These are phyloP conservation scores for Harringtonia aguacate DNA, from an alignment of 2,329 filamentous ascomycete genomes.

Conservation along the genomic window DNA sequence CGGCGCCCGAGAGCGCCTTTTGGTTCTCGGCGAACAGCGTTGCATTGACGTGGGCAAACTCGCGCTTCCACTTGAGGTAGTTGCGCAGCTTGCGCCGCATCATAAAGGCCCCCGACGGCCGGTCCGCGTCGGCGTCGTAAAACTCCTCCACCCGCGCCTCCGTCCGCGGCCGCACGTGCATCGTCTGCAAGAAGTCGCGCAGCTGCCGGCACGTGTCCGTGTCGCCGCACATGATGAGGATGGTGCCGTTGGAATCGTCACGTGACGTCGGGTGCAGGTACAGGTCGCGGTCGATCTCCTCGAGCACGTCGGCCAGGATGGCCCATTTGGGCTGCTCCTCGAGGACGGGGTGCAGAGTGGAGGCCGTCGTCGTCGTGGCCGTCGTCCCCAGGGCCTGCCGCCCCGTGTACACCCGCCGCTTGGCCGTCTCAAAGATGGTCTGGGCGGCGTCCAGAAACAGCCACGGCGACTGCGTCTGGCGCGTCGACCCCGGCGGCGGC, in stretches of 20 bases:
- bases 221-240: slow-evolving; percentile 92
- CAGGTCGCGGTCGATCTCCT: slow-evolving; percentile 79
- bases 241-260: slow-evolving; percentile 83
- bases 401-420: slow-evolving; percentile 73
- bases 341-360: slow-evolving; percentile 63
- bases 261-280: slow-evolving; percentile 65
- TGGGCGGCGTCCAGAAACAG: slow-evolving; percentile 91
- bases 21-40: slow-evolving; percentile 72
- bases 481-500: slow-evolving; percentile 75
- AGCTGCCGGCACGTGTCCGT: slow-evolving; percentile 78
- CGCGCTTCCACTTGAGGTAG: slow-evolving; percentile 83
- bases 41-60: slow-evolving; percentile 77
- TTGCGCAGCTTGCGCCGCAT: slow-evolving; percentile 78
- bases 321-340: slow-evolving; percentile 95
- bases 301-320: slow-evolving; percentile 76
- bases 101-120: slow-evolving; percentile 72
- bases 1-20: slow-evolving; percentile 58
- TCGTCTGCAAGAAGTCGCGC: slow-evolving; percentile 81
- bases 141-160: slow-evolving; percentile 33
- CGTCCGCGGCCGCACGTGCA: slow-evolving; percentile 58
- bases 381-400: slow-evolving; percentile 38
- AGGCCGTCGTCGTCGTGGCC: slow-evolving; percentile 20
- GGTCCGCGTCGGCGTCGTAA: slow-evolving; percentile 42
- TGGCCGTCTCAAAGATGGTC: slow-evolving; percentile 85
- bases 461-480: slow-evolving; percentile 89